phyloP scores from a whole-genome alignment of 2,329 filamentous ascomycete genomes.

The Chaetoscypha palmicola region DNA sequence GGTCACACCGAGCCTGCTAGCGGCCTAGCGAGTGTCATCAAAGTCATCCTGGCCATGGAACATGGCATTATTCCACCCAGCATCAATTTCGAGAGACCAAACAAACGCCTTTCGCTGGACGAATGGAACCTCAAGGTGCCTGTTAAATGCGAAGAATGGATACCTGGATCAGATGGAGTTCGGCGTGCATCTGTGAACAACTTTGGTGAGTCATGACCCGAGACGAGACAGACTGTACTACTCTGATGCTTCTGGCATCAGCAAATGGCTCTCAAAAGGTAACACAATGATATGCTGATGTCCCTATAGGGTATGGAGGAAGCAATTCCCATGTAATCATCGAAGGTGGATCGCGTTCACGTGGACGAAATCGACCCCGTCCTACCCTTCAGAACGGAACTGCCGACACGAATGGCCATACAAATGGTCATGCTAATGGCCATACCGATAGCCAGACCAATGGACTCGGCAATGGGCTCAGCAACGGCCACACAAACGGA shows the following conservation, averaged over 20 bases:
- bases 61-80: constrained; percentile 19
- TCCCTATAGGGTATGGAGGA: constrained; percentile 37
- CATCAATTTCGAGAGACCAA: not conserved
- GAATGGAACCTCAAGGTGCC: too few species aligned
- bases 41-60: constrained; percentile 33
- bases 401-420: too few species aligned
- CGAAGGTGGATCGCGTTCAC: constrained; percentile 27
- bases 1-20: constrained; percentile 40
- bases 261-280: too few species aligned
- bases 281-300: too few species aligned
- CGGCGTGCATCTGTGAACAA: constrained; percentile 28
- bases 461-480: not conserved
- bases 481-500: not conserved
- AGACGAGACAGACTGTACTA: too few species aligned
- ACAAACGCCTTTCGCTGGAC: not conserved
- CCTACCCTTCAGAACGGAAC: too few species aligned
- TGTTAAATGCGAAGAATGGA: too few species aligned
- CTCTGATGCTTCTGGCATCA: too few species aligned
- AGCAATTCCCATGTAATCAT: constrained; percentile 40
- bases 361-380: too few species aligned
- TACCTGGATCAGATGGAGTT: constrained; percentile 12
- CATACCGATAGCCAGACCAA: not conserved
- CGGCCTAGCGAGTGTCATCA: constrained; percentile 38
- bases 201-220: too few species aligned
- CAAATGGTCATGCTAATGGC: not conserved